Evolutionary conservation across 1,284 basidiomycete species (phyloP), one percentile per base, ranked within the genome.

Genomic region (Cryptococcus sp.): DNA sequence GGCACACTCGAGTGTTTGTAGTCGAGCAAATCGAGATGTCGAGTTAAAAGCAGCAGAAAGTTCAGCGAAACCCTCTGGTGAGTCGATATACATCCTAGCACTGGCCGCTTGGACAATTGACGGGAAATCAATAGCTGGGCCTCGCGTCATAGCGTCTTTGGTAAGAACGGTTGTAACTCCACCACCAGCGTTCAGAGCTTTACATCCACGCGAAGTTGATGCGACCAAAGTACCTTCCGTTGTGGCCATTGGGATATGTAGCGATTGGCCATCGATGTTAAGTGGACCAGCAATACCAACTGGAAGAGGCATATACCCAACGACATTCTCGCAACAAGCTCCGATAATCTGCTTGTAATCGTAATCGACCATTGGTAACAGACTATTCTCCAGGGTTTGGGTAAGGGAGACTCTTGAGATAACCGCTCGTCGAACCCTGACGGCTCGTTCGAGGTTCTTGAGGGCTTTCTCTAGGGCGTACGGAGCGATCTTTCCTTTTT

Each of bases 271-370:
- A 66, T 99, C 96, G 71, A 99, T 84, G 55, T 85, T 89, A 49
- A 99, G 84, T 2, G 96, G 96, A 5, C 96, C 96, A 4, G 96
- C 96, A 59, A 98, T 89, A 69, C 96, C 96, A 53, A 98, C 85
- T 0, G 96, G 96, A 38, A 99, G 77, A 30, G 96, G 96, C 78
- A 98, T 94, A 76, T 89, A 99, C 30, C 96, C 96, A 48, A 98
- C 85, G 49, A 99, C 96, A 74, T 99, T 99, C 79, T 99, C 96
- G 78, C 96, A 99, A 79, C 96, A 99, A 4, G 95, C 94, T 58
- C 95, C 95, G 63, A 95, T 84, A 52, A 99, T 93, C 32, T 89
- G 85, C 42, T 87, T 86, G 79, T 98, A 99, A 78, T 98, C 91
- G 78, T 96, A 99, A 74, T 87, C 80, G 37, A 82, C 73, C 82